Evolutionary conservation across 177 flowering plant genomes (phyloP), one percentile per base, ranked within the genome.

Genomic region (Vitis hybrid): DNA sequence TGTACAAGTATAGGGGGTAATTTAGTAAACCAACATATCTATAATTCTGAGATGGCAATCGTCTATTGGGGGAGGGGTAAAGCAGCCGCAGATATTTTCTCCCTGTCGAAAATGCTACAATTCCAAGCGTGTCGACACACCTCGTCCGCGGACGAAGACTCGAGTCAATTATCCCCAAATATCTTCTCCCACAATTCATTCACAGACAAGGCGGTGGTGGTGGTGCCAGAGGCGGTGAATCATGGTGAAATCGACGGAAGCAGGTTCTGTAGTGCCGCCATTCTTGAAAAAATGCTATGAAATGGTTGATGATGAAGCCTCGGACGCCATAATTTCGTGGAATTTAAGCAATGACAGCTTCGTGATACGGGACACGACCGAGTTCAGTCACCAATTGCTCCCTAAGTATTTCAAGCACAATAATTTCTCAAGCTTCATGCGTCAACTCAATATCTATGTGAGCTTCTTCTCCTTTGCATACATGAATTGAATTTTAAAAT

Each of bases 381-480:
- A 72, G 32, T 84, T 87, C 72, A 75, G 85, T 0, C 73, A 80
- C 40, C 66, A 57, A 4, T 74, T 87, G 75, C 79, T 87, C 21
- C 87, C 89, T 9, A 85, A 78, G 72, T 85, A 76, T 67, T 85
- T 82, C 81, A 85, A 85, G 81, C 91, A 85, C 77, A 84, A 71
- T 66, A 87, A 85, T 55, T 77, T 79, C 76, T 82, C 91, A 40
- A 85, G 88, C 69, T 87, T 87, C 72, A 74, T 83, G 71, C 62
- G 91, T 59, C 87, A 85, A 21, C 87, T 87, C 65, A 82, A 87
- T 49, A 84, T 82, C 75, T 87, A 85, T 79, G 89, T 87, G 62
- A 75, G 85, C 15, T 58, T 64, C 52, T 71, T 52, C 17, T 32
- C 49, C 27, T 32, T n/a, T 10, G 17, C 18, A 4, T 2, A 6